Percentiles rank a stretch among this genome's conserved stretches.
phyloP scores from a whole-genome alignment of 352 stramenopile species.

The Globisporangium cederbergense region DNA sequence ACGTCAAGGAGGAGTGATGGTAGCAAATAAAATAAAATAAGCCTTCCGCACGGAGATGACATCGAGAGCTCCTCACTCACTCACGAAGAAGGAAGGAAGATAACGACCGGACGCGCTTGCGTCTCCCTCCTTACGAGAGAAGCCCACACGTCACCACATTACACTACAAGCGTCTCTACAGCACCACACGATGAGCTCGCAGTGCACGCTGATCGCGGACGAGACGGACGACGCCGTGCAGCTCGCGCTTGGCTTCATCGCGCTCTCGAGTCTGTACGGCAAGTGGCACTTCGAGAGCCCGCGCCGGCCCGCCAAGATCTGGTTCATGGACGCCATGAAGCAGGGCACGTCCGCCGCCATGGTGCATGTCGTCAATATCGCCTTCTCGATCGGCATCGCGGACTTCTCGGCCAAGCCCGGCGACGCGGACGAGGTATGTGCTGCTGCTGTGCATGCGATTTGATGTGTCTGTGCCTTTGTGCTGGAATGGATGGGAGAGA shows the following conservation, averaged over 20 bases:
- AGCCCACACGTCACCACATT: background rate
- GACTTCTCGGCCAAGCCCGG: conserved; percentile 45
- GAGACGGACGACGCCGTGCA: conserved; percentile 72
- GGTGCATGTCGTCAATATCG: conserved; percentile 79
- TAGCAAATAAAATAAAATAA: background rate
- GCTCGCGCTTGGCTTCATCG: conserved; percentile 70
- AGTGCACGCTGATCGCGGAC: conserved; percentile 69
- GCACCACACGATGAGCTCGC: conserved; percentile 22
- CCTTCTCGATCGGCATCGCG: conserved; percentile 71
- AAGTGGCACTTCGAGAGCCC: conserved; percentile 76
- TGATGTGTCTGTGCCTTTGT: background rate
- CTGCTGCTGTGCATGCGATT: background rate
- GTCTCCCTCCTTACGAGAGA: background rate
- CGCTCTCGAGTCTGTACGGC: conserved; percentile 70
- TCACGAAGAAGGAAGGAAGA: background rate
- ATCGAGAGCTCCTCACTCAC: background rate
- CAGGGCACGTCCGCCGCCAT: conserved; percentile 75
- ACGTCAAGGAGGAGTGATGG: background rate
- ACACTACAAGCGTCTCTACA: no score
- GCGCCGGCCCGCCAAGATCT: conserved; percentile 57
- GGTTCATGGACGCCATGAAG: conserved; percentile 85
- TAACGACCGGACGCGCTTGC: background rate
- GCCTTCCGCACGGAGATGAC: background rate
- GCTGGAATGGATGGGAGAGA: background rate
- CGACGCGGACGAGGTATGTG: conserved; percentile 56